Percentiles rank a stretch among this genome's conserved stretches.
phyloP scores from a whole-genome alignment of 2,329 filamentous ascomycete genomes.

The Paecilomyces niveus region DNA sequence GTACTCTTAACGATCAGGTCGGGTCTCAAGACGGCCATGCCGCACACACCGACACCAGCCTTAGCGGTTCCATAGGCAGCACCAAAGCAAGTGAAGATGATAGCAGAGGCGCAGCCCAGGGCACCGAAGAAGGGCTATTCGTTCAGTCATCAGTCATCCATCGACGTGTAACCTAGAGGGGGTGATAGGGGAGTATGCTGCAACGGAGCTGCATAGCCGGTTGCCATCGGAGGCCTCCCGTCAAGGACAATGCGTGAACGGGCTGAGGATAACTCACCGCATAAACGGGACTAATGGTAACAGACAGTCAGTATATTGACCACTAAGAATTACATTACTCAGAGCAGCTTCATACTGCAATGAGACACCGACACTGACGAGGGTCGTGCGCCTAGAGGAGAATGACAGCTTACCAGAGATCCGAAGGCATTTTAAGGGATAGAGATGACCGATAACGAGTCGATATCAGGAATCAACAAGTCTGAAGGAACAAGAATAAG shows the following conservation, averaged over 20 bases:
- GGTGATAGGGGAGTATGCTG: background rate
- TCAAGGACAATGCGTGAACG: constrained; percentile 4
- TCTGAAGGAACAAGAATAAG: constrained; percentile 1
- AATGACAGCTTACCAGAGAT: constrained; percentile 67
- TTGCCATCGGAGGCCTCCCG: background rate
- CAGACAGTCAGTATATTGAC: constrained; percentile 14
- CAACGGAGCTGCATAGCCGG: background rate
- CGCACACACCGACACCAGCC: constrained; percentile 96
- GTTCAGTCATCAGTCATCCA: constrained; percentile 14
- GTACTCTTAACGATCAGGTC: constrained; percentile 99
- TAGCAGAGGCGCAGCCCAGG: constrained; percentile 92
- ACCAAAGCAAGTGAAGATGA: constrained; percentile 93
- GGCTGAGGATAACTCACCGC: constrained; percentile 69
- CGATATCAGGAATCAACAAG: constrained; percentile 7
- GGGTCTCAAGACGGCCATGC: constrained; percentile 95
- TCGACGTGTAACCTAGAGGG: background rate
- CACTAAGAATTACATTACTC: background rate
- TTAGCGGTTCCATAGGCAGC: constrained; percentile 98
- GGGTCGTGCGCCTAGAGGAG: constrained; percentile 3
- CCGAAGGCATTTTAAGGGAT: constrained; percentile 58
- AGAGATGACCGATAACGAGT: constrained; percentile 7
- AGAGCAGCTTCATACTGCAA: background rate
- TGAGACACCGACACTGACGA: background rate
- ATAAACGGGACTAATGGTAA: constrained; percentile 75
- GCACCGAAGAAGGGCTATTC: constrained; percentile 84